These are phyloP conservation scores for Tuber indicum DNA, from an alignment of 495 filamentous ascomycete species.

Conservation along the genomic window DNA sequence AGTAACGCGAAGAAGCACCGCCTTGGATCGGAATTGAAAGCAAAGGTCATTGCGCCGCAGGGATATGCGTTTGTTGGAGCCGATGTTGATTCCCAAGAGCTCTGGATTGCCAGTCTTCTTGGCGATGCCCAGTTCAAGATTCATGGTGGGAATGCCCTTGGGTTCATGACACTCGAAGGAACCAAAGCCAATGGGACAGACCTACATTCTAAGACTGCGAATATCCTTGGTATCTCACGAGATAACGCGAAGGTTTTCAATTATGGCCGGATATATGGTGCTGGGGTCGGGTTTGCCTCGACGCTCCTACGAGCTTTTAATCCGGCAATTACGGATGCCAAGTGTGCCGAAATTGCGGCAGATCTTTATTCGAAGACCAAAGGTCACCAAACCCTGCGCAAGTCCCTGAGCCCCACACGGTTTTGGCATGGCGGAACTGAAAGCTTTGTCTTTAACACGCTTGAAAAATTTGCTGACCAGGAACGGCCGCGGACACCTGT, in stretches of 20 bases:
- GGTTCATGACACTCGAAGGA: constrained; percentile 98
- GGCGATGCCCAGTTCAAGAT: constrained; percentile 90
- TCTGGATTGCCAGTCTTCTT: constrained; percentile 95
- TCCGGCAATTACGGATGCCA: constrained; percentile 64
- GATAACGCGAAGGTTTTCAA: constrained; percentile 98
- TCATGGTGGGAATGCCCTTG: constrained; percentile 92
- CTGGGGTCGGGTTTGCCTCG: constrained; percentile 85
- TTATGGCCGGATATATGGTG: constrained; percentile 96
- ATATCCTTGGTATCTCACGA: constrained; percentile 83
- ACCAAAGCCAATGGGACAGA: constrained; percentile 91
- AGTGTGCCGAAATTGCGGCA: constrained; percentile 67
- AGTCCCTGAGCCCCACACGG: constrained; percentile 58
- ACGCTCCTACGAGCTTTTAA: constrained; percentile 91
- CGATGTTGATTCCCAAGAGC: constrained; percentile 96
- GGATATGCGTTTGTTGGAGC: constrained; percentile 93
- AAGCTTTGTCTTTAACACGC: constrained; percentile 93
- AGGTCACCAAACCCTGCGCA: constrained; percentile 67
- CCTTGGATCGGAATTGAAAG: constrained; percentile 93
- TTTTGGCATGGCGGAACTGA: constrained; percentile 98
- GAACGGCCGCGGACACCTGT: constrained; percentile 85
- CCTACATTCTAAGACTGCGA: constrained; percentile 86
- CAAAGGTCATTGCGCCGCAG: constrained; percentile 86
- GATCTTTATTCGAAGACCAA: constrained; percentile 87
- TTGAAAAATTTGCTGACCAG: constrained; percentile 96
- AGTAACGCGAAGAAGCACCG: constrained; percentile 94